A percentile compares a stretch with the other conserved stretches of the same genome.
Conservation (phyloP, 108 stramenopile genomes). For the Licmophora abbreviata region DNA sequence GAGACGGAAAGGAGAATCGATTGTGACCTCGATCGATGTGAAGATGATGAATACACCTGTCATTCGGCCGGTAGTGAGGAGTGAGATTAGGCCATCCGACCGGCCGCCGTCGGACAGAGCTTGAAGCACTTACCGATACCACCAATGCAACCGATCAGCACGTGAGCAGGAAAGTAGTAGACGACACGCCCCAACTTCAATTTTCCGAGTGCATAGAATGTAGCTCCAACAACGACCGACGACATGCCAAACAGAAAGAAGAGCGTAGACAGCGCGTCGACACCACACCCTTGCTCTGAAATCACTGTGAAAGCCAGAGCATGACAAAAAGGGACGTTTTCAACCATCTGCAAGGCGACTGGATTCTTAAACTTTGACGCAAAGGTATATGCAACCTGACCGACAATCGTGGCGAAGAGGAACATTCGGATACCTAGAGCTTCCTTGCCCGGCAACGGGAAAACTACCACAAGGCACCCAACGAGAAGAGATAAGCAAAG, state of each 20-base stretch:
- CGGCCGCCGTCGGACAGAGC: too few species aligned
- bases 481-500: too few species aligned
- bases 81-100: too few species aligned
- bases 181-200: conserved; percentile 59
- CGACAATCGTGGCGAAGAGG: conserved; percentile 56
- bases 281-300: conserved; percentile 40
- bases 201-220: conserved; percentile 62
- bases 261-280: conserved; percentile 62
- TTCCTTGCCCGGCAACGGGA: conserved; percentile 58
- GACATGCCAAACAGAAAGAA: conserved; percentile 65
- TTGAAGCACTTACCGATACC: too few species aligned
- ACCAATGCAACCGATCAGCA: conserved; percentile 77
- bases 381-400: conserved; percentile 55
- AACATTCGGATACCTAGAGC: conserved; percentile 81
- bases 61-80: too few species aligned
- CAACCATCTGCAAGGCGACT: conserved; percentile 76
- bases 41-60: conserved; percentile 56
- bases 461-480: too few species aligned
- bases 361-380: conserved; percentile 51
- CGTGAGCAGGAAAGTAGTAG: conserved; percentile 79
- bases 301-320: conserved; percentile 51
- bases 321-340: conserved; percentile 77
- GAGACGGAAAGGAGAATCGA: conserved; percentile 35
- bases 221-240: conserved; percentile 60
- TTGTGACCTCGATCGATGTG: conserved; percentile 70